A percentile compares a stretch with the other conserved stretches of the same genome.
These are phyloP conservation scores for Kwoniella dendrophila DNA, from an alignment of 768 basidiomycete species.

Conservation along the genomic window DNA sequence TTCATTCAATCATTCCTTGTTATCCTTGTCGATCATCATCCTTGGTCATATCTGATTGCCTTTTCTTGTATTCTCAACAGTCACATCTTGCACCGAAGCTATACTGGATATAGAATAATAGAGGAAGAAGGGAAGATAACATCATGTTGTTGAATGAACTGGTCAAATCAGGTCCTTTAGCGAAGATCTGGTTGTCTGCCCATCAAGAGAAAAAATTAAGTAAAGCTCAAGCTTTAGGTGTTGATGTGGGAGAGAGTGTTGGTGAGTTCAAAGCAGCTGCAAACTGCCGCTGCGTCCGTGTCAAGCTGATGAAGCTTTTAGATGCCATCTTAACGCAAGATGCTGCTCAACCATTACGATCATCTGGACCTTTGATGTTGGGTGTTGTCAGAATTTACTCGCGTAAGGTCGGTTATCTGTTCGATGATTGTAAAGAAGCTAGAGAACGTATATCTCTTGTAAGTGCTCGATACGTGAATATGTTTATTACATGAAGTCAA, in stretches of 20 bases:
- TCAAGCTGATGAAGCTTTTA: constrained; percentile 24
- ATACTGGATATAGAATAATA: no score
- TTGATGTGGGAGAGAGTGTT: constrained; percentile 91
- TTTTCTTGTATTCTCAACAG: neutral
- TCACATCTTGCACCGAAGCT: neutral
- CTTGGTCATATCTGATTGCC: neutral
- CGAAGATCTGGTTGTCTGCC: constrained; percentile 97
- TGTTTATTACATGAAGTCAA: neutral
- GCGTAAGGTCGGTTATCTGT: constrained; percentile 92
- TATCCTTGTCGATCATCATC: neutral
- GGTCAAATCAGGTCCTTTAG: constrained; percentile 89
- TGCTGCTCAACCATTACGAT: constrained; percentile 85
- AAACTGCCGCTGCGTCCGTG: neutral
- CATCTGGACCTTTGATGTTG: constrained; percentile 94
- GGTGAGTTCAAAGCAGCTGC: constrained; percentile 60
- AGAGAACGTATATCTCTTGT: constrained; percentile 95
- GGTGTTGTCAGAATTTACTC: constrained; percentile 98
- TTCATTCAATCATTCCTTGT: neutral
- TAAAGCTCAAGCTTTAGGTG: constrained; percentile 90
- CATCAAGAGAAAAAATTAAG: constrained; percentile 98
- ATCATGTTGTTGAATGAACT: constrained; percentile 82
- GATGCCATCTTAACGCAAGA: constrained; percentile 94
- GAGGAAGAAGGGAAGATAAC: neutral
- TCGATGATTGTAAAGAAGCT: constrained; percentile 98
- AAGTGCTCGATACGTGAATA: constrained; percentile 15